Conservation (phyloP, 805 yeast species). For the Ogataea philodendri region DNA sequence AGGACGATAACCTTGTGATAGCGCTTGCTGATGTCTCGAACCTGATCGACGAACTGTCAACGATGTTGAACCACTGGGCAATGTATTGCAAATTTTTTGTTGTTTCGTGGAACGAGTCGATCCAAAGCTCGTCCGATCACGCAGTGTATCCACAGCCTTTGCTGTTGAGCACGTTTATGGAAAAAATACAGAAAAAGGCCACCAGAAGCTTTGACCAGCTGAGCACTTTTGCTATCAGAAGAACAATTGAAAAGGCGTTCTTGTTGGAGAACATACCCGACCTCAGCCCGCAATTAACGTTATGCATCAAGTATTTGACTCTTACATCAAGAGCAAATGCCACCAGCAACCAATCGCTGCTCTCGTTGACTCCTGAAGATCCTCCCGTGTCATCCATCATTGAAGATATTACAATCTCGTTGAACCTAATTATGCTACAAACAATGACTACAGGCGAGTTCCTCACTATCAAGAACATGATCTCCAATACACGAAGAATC, state of each 20-base stretch:
- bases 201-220: conserved; percentile 64
- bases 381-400: conserved; percentile 78
- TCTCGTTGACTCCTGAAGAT: conserved; percentile 44
- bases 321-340: conserved; percentile 21
- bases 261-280: conserved; percentile 77
- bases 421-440: conserved; percentile 65
- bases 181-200: conserved; percentile 51
- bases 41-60: conserved; percentile 64
- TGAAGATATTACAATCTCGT: conserved; percentile 77
- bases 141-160: conserved; percentile 52
- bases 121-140: too few species aligned
- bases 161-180: conserved; percentile 50
- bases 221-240: conserved; percentile 63
- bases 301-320: conserved; percentile 29
- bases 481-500: conserved; percentile 54
- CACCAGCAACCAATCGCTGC: conserved; percentile 21
- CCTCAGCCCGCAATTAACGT: conserved; percentile 35
- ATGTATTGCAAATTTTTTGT: conserved; percentile 72
- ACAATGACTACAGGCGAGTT: conserved; percentile 71
- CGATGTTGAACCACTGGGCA: conserved; percentile 83
- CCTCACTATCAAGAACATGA: conserved; percentile 50
- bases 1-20: conserved; percentile 27
- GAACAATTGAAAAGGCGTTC: conserved; percentile 80
- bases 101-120: conserved; percentile 58
- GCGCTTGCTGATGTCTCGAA: conserved; percentile 68